Evolutionary conservation across 2,329 filamentous ascomycete genomes (phyloP).

Genomic region (Daldinia eschscholtzii): DNA sequence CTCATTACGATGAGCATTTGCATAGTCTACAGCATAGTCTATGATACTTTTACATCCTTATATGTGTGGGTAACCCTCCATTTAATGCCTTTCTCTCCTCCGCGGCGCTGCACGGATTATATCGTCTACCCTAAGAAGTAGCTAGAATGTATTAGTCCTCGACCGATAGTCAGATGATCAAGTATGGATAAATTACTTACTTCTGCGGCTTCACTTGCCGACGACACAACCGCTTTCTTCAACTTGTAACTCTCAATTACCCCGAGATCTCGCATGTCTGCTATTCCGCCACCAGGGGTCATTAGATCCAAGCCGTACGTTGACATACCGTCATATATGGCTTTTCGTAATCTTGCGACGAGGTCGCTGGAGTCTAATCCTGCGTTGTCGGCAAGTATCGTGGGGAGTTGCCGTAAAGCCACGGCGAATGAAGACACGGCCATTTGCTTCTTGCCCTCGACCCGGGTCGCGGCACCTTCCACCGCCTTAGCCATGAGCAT

Average conservation of each 20-base stretch:
- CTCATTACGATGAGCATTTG: constrained; percentile 35
- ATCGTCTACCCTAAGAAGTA: constrained; percentile 94
- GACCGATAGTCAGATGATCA: background rate
- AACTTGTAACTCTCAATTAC: constrained; percentile 99
- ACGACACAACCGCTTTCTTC: constrained; percentile 97
- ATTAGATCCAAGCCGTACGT: constrained; percentile 91
- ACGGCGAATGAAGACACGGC: constrained; percentile 91
- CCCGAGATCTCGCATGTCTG: constrained; percentile 94
- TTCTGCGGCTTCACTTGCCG: constrained; percentile 95
- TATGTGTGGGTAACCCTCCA: constrained; percentile 28
- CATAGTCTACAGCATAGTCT: constrained; percentile 41
- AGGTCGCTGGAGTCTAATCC: constrained; percentile 96
- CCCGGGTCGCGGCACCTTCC: constrained; percentile 90
- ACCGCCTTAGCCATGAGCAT: constrained; percentile 99
- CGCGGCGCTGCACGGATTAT: constrained; percentile 95
- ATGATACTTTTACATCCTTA: constrained; percentile 43
- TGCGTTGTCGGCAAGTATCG: constrained; percentile 96
- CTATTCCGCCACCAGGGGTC: constrained; percentile 90
- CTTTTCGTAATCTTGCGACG: constrained; percentile 89
- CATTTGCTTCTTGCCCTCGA: constrained; percentile 96
- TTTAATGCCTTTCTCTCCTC: constrained; percentile 80
- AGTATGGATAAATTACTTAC: constrained; percentile 65
- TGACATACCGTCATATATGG: constrained; percentile 93
- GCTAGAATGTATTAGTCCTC: constrained; percentile 61
- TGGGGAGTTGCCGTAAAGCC: constrained; percentile 92